These are phyloP conservation scores for Pleurostoma richardsiae DNA, from an alignment of 2,329 filamentous ascomycete genomes.

Conservation along the genomic window DNA sequence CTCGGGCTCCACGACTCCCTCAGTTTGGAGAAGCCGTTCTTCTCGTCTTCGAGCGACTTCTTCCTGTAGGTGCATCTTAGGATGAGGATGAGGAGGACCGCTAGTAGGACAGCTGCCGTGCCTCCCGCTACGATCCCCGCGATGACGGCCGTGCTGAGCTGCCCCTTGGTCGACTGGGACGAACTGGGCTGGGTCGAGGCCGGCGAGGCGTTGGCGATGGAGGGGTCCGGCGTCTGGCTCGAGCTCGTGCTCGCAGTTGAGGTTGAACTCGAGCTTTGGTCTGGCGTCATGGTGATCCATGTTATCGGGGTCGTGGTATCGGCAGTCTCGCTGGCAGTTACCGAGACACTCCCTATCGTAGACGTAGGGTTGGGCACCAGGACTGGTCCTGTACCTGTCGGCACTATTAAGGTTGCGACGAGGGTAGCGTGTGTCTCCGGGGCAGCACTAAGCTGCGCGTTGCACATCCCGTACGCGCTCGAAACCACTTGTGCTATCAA, in stretches of 20 bases:
- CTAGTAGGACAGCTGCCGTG: conserved; percentile 42
- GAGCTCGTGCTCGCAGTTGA: conserved; percentile 55
- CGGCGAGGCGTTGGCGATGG: neutral
- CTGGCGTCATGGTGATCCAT: conserved; percentile 4
- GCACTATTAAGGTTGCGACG: conserved; percentile 48
- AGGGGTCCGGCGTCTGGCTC: conserved; percentile 62
- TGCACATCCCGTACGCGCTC: conserved; percentile 55
- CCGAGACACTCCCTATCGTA: conserved; percentile 5
- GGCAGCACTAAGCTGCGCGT: conserved; percentile 39
- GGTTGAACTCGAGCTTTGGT: conserved; percentile 3
- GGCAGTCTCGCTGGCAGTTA: conserved; percentile 8
- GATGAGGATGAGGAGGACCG: conserved; percentile 40
- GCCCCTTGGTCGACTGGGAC: neutral
- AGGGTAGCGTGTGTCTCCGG: conserved; percentile 54
- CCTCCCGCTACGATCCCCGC: conserved; percentile 54
- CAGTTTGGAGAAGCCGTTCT: conserved; percentile 30
- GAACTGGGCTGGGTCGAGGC: conserved; percentile 3
- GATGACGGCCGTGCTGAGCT: conserved; percentile 38
- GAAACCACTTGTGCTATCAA: conserved; percentile 33
- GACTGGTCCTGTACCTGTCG: conserved; percentile 28
- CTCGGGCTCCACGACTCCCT: conserved; percentile 28
- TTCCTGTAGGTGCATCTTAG: conserved; percentile 35
- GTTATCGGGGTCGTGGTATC: conserved; percentile 3
- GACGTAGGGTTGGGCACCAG: conserved; percentile 15
- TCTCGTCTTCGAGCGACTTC: conserved; percentile 25